Evolutionary conservation across 805 yeast genomes (phyloP).

Genomic region (Ogataea paradorogensis): DNA sequence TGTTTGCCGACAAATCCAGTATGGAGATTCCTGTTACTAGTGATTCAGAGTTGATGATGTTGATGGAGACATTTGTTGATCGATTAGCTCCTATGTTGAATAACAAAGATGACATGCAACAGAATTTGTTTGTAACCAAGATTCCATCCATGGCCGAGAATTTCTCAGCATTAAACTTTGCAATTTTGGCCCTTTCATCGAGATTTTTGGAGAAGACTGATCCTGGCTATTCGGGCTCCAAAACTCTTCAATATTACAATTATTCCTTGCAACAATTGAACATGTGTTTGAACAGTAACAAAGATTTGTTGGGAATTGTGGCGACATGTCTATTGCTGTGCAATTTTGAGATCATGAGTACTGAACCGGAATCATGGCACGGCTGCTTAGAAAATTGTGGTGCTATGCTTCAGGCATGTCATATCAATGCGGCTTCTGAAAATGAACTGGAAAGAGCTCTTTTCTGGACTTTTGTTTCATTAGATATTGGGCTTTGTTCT

Average conservation of each 20-base stretch:
- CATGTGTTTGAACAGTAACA: slow-evolving; percentile 33
- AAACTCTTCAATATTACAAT: slow-evolving; percentile 30
- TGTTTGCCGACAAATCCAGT: slow-evolving; percentile 27
- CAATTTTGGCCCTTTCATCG: slow-evolving; percentile 30
- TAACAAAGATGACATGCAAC: slow-evolving; percentile 22
- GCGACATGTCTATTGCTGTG: slow-evolving; percentile 41
- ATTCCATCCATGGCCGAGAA: slow-evolving; percentile 39
- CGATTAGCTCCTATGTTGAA: slow-evolving; percentile 35
- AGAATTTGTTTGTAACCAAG: slow-evolving; percentile 35
- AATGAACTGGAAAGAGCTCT: slow-evolving; percentile 35
- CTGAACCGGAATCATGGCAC: slow-evolving; percentile 38
- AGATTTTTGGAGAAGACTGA: slow-evolving; percentile 26
- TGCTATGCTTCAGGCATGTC: slow-evolving; percentile 36
- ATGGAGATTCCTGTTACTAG: slow-evolving; percentile 22
- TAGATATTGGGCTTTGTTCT: slow-evolving; percentile 35
- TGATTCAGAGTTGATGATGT: slow-evolving; percentile 33
- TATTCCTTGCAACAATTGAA: slow-evolving; percentile 32
- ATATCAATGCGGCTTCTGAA: slow-evolving; percentile 37
- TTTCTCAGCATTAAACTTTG: slow-evolving; percentile 27
- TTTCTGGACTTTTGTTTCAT: slow-evolving; percentile 44
- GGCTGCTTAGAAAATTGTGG: slow-evolving; percentile 40
- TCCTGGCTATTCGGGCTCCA: slow-evolving; percentile 21
- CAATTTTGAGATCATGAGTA: slow-evolving; percentile 42
- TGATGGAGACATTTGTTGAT: slow-evolving; percentile 36
- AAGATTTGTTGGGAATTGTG: slow-evolving; percentile 30